Base-by-base conservation (phyloP, 208 protist genomes). In the Angomonas desouzai region DNA sequence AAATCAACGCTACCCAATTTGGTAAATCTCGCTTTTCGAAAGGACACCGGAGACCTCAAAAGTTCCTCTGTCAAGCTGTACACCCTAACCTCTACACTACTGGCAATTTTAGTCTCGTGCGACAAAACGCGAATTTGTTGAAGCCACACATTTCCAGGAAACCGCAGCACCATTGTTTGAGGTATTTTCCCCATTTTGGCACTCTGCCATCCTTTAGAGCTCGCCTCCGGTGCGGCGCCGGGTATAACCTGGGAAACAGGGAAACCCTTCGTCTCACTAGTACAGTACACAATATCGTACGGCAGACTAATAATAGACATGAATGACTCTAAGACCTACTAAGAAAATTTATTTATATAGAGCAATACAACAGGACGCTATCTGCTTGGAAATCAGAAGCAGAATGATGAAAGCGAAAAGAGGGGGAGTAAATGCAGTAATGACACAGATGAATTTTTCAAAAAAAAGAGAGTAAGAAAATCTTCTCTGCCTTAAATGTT, bases 71-170 rank as follows among this genome's bases (percentile, higher is more conserved):
- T 64, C 6, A 93, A 71, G 27, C 77, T 75, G 59, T 79, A 91
- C 22, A 93, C 68, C 11, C 80, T 84, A 30, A 97, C 81, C 68
- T 97, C 89, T 16, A 97, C 83, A 48, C 77, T 90, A 25, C 81
- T 85, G 16, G 89, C 70, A 20, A 94, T 94, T 70, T 96, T 97
- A 22, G 65, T 70, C 60, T 94, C 87, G 62, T 97, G 92, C 11
- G 77, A 85, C 22, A 95, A 66, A 33, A 96, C 81, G 28, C 87
- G 81, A 22, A 97, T 70, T 66, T 95, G 83, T 48, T 85, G 74
- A 32, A 97, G 70, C 75, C 74, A 81, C 22, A 88, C 88, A 56
- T 93, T 92, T 27, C 92, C 92, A 9, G 72, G 70, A 56, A 97
- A 96, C 48, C 88, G 88, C 4, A 97, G 75, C 0, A 94, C 87